Evolutionary conservation across 116 monocot genomes (phyloP), one percentile per base, ranked within the genome.

Genomic region (Trichopus zeylanicus): DNA sequence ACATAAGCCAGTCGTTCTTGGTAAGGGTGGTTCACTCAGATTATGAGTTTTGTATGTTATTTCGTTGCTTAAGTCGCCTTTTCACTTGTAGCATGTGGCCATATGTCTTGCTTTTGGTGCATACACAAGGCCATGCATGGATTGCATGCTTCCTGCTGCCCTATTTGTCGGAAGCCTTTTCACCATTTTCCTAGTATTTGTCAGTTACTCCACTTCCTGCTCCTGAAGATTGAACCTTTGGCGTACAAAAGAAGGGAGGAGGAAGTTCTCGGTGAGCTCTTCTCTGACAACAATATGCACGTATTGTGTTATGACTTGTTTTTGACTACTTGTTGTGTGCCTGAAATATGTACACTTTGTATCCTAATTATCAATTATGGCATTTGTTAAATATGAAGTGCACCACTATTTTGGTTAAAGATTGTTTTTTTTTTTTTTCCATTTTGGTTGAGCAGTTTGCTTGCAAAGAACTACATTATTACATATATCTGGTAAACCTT

Each of bases 101-200:
- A 89, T 67, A 68, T 75, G 37, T 89, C 83, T 64, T 89, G 94
- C 65, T 95, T 95, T 70, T 89, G 94, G 94, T 86, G 92, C 62
- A 72, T 95, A 1, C 83, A 84, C 25, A 66, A 66, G n/a, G 78
- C 83, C 32, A 95, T 95, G 95, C 70, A 73, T 67, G 28, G 33
- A 22, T 6, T 71, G 19, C 57, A 20, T 52, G 71, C 70, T 23
- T 95, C 95, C 53, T 57, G 72, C 32, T 86, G 95, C 48, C 57
- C 79, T 37, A 46, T 81, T 46, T 95, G 89, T 53, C 80, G 84
- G 57, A 64, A 75, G 51, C 71, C 76, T 2, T 95, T 81, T 68
- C 60, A 53, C 30, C 53, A 81, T 65, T 87, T 81, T 60, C 81
- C 81, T 25, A 59, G 75, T 52, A 75, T 87, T 23, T 87, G 87